Conservation (phyloP, 306 rosid genomes). For the Inga laurina region DNA sequence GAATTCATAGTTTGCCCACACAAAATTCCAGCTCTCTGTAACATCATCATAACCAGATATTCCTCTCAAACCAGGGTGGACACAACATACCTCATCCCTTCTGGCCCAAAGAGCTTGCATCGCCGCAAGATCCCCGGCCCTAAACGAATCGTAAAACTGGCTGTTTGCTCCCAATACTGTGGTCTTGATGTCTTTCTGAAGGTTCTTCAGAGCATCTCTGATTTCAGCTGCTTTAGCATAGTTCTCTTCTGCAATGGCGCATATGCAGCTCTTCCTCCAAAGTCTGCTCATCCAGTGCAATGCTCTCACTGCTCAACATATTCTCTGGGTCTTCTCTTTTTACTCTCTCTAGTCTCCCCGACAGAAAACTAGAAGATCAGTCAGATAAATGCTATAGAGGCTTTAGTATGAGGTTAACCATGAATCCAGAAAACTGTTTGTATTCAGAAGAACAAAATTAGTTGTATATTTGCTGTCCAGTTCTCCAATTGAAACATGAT, state of each 20-base stretch:
- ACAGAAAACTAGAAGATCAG: conserved; percentile 35
- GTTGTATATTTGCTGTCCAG: neutral
- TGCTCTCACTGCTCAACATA: conserved; percentile 47
- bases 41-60: conserved; percentile 84
- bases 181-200: conserved; percentile 60
- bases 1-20: conserved; percentile 96
- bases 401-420: neutral
- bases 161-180: conserved; percentile 61
- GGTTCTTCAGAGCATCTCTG: conserved; percentile 68
- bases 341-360: conserved; percentile 40
- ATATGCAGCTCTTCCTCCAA: conserved; percentile 64
- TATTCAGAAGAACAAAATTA: neutral
- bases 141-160: conserved; percentile 71
- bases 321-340: conserved; percentile 64
- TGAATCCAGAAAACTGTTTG: conserved; percentile 10
- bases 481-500: neutral
- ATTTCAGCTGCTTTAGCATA: conserved; percentile 81
- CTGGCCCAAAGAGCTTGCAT: conserved; percentile 90
- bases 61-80: conserved; percentile 83
- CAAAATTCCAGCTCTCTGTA: conserved; percentile 85
- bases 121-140: conserved; percentile 72
- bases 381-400: conserved; percentile 36
- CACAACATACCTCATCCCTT: conserved; percentile 71
- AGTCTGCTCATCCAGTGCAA: conserved; percentile 55
- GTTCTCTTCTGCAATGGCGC: conserved; percentile 93